Base-by-base conservation (phyloP, 345 rosid genomes). In the Ceriops zippeliana region DNA sequence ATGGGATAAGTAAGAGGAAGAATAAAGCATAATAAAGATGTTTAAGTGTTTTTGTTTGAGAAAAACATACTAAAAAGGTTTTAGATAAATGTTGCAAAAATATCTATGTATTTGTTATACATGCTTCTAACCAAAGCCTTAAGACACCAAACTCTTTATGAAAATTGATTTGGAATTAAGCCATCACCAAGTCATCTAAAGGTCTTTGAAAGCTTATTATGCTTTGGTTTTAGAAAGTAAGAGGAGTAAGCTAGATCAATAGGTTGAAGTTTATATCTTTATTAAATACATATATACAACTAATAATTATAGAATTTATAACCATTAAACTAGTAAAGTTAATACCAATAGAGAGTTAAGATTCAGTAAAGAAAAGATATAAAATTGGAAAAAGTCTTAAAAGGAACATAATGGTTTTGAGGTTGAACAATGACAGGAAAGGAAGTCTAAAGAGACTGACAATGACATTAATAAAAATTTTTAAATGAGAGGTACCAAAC, bases 401-500 rank as follows among this genome's bases (percentile, higher is more conserved):
- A 7, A 5, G 7, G 8, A 19, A 6, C 10, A 52, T 52, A 6
- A 0, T 21, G 8, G 2, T 8, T 52, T 5, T 19, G 8, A 7
- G 8, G 22, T 1, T 52, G 1, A 8, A 2, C 0, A 19, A 19
- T n/a, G 5, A 1, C 9, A 52, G 1, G 6, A 34, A 34, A 34
- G 1, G 1, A 1, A 6, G 9, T 1, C 1, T 6, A 6, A 34
- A 7, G 0, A 34, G 0, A 7, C 9, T 34, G 7, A 34, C 6
- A 34, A 7, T 6, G 0, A 34, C 6, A 7, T 1, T 5, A 1
- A 34, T 34, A 0, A 52, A 17, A 22, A 52, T 19, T 5, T 52
- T 1, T 22, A 6, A 52, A 21, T 1, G 20, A 19, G 0, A 52
- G 22, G 22, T 7, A 52, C 2, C 2, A 52, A 0, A 52, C 8